Evolutionary conservation across 768 basidiomycete genomes (phyloP).

Genomic region (Termitomyces sp.): DNA sequence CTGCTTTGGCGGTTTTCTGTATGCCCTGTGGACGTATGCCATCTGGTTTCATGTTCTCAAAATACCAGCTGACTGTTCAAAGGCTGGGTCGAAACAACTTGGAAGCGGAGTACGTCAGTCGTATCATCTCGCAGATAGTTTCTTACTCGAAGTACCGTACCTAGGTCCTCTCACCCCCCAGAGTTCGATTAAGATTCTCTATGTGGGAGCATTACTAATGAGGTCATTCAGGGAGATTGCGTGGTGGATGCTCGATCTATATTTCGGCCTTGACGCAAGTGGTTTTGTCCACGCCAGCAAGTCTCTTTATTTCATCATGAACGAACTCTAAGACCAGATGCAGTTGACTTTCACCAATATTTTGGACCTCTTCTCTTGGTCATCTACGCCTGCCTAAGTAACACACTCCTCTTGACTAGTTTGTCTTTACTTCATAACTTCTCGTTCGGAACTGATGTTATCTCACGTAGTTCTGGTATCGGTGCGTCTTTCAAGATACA

Average conservation of each 20-base stretch:
- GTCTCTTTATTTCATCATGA: slow-evolving; percentile 20
- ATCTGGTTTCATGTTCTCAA: not conserved
- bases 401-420: slow-evolving; percentile 89
- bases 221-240: slow-evolving; percentile 41
- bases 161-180: not conserved
- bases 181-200: not conserved
- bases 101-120: slow-evolving; percentile 30
- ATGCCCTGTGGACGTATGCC: slow-evolving; percentile 89
- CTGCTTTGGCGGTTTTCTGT: slow-evolving; percentile 90
- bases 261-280: slow-evolving; percentile 91
- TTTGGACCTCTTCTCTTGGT: slow-evolving; percentile 92
- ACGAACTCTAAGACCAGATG: not conserved
- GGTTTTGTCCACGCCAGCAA: slow-evolving; percentile 81
- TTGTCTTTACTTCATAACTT: not conserved
- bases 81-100: slow-evolving; percentile 62
- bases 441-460: not conserved
- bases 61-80: not conserved
- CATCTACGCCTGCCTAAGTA: slow-evolving; percentile 86
- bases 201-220: not conserved
- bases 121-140: not conserved
- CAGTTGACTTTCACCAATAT: slow-evolving; percentile 74
- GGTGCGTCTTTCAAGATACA: slow-evolving; percentile 32
- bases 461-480: slow-evolving; percentile 62
- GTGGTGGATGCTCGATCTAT: slow-evolving; percentile 94
- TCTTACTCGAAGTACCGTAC: not conserved